These are phyloP conservation scores for Kalmusia sp. DNA, from an alignment of 2,329 filamentous ascomycete species.

Conservation along the genomic window DNA sequence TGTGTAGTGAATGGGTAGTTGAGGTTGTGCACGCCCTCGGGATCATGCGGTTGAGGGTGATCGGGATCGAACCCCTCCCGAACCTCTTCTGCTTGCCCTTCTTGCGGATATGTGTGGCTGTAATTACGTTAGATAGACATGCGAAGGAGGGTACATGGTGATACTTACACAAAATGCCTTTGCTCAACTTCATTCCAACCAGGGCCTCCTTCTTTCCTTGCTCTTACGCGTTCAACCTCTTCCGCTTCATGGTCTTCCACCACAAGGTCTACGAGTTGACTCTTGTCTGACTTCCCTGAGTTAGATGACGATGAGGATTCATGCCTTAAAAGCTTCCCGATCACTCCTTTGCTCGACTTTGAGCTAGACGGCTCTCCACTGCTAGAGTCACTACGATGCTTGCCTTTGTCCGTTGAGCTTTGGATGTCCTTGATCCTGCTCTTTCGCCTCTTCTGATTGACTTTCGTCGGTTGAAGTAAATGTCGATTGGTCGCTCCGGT, in stretches of 20 bases:
- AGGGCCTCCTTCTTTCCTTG: conserved; percentile 67
- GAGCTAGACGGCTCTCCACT: conserved; percentile 43
- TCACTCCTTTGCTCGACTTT: conserved; percentile 40
- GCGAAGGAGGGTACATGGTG: not conserved
- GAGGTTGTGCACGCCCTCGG: conserved; percentile 53
- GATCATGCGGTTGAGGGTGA: conserved; percentile 49
- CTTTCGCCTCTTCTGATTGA: conserved; percentile 55
- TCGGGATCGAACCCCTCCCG: conserved; percentile 63
- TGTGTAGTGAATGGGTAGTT: conserved; percentile 52
- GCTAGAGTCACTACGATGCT: conserved; percentile 49
- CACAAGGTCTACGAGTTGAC: conserved; percentile 71
- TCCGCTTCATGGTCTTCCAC: conserved; percentile 70
- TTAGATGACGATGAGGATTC: conserved; percentile 56
- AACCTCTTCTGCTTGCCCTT: conserved; percentile 58
- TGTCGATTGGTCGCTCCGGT: conserved; percentile 64
- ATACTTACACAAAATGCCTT: conserved; percentile 62
- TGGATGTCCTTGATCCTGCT: conserved; percentile 56
- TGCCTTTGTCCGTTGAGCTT: conserved; percentile 51
- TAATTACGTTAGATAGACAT: conserved; percentile 13
- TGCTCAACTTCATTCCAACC: conserved; percentile 65
- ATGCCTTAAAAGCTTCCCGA: conserved; percentile 52
- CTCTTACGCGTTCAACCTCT: conserved; percentile 66
- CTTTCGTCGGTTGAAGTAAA: conserved; percentile 60
- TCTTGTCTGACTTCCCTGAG: conserved; percentile 61
- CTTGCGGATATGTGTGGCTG: conserved; percentile 56